A percentile compares a stretch with the other conserved stretches of the same genome.
phyloP scores from a whole-genome alignment of 2,329 filamentous ascomycete species.

The Fusarium proliferatum region DNA sequence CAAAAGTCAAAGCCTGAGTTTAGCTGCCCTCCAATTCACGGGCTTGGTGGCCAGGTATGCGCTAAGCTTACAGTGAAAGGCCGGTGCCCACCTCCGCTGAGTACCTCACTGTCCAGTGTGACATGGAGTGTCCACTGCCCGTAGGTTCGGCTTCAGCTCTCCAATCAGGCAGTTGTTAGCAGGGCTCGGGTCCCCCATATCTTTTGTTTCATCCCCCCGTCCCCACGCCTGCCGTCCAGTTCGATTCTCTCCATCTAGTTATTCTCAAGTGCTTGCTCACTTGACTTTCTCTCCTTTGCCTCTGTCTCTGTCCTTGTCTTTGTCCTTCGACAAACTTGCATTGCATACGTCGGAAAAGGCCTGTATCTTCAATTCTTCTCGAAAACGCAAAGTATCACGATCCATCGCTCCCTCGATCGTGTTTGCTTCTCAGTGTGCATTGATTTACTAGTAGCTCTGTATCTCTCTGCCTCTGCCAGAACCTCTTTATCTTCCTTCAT shows the following conservation, averaged over 20 bases:
- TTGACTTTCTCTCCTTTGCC: slow-evolving; percentile 38
- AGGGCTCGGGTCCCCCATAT: slow-evolving; percentile 36
- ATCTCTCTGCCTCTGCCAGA: slow-evolving; percentile 19
- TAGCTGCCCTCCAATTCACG: slow-evolving; percentile 3
- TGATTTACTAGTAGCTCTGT: not conserved
- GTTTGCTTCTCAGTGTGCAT: slow-evolving; percentile 30
- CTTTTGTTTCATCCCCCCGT: slow-evolving; percentile 46
- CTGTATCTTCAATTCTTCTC: slow-evolving; percentile 42
- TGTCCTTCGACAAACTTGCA: slow-evolving; percentile 32
- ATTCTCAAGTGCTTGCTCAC: slow-evolving; percentile 20
- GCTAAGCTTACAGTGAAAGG: slow-evolving; percentile 7
- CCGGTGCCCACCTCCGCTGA: not conserved
- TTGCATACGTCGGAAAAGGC: slow-evolving; percentile 33
- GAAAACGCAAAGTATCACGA: slow-evolving; percentile 28
- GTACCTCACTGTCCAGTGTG: not conserved
- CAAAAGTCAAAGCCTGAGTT: slow-evolving; percentile 1
- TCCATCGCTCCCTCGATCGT: slow-evolving; percentile 37
- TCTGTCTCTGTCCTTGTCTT: slow-evolving; percentile 7
- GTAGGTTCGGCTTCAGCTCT: not conserved
- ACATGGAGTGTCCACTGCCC: not conserved
- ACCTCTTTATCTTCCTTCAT: slow-evolving; percentile 19
- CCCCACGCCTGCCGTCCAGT: slow-evolving; percentile 22
- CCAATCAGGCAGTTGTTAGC: slow-evolving; percentile 9
- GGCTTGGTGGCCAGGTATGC: not conserved
- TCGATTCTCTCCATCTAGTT: slow-evolving; percentile 21